Percentiles rank a stretch among this genome's conserved stretches.
Conservation (phyloP, 2,329 filamentous ascomycete genomes). For the Aureobasidium subglaciale region DNA sequence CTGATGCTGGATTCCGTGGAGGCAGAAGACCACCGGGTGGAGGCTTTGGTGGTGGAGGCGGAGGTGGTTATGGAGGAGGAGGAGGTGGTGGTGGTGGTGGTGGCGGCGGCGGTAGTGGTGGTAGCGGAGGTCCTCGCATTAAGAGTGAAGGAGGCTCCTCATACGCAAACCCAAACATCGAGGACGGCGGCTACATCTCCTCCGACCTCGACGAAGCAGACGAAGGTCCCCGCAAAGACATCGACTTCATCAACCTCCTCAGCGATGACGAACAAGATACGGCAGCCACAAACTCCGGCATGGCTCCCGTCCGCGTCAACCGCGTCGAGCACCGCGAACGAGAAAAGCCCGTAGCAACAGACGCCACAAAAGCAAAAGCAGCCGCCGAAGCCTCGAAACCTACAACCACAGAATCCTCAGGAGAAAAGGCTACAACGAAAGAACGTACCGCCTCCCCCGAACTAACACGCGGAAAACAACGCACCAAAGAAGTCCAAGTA, state of each 20-base stretch:
- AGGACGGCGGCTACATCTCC: constrained; percentile 37
- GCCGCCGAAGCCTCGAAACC: constrained; percentile 18
- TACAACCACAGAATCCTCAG: background rate
- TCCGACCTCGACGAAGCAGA: constrained; percentile 47
- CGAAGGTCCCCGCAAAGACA: constrained; percentile 42
- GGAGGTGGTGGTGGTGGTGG: constrained; percentile 16
- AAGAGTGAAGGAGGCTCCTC: constrained; percentile 27
- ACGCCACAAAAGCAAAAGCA: constrained; percentile 22
- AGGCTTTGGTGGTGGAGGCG: constrained; percentile 19
- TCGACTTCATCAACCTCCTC: constrained; percentile 51
- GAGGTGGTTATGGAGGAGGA: constrained; percentile 19
- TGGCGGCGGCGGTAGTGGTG: constrained; percentile 13
- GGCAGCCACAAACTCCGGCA: constrained; percentile 19
- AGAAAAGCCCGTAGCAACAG: constrained; percentile 42
- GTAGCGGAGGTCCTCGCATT: constrained; percentile 23
- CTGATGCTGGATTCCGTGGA: constrained; percentile 16
- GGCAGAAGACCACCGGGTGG: background rate
- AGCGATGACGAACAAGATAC: constrained; percentile 44
- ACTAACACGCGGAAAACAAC: constrained; percentile 31
- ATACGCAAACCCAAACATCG: constrained; percentile 21
- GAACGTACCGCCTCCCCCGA: constrained; percentile 7
- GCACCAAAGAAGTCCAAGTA: constrained; percentile 36
- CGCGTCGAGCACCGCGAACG: constrained; percentile 51
- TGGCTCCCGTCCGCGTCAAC: constrained; percentile 47
- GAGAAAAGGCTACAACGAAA: constrained; percentile 17